Percentiles rank a stretch among this genome's conserved stretches.
These are phyloP conservation scores for Eucalyptus regnans DNA, from an alignment of 345 rosid genomes.

Conservation along the genomic window DNA sequence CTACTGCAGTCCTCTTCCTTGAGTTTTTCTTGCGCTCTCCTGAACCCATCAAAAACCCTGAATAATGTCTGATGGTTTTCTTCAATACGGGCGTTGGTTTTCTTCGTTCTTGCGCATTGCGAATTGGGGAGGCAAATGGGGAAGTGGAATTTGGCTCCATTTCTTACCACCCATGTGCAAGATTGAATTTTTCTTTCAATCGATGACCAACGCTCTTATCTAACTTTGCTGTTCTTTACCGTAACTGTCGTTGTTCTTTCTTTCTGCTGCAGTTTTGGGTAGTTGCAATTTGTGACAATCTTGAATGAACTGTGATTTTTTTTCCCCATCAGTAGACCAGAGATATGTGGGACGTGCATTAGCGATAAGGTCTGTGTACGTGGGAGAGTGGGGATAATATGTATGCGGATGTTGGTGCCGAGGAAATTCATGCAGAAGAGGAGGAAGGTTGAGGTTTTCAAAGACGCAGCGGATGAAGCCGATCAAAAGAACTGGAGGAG, in stretches of 20 bases:
- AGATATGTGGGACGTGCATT: background rate
- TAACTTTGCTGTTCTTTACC: background rate
- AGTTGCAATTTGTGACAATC: background rate
- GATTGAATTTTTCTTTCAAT: background rate
- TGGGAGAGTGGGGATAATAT: constrained; percentile 33
- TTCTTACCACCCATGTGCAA: background rate
- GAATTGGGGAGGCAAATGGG: background rate
- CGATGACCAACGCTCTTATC: background rate
- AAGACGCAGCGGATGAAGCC: constrained; percentile 61
- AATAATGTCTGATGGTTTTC: background rate
- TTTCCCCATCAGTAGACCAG: constrained; percentile 12
- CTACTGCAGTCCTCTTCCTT: background rate
- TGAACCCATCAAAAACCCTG: background rate
- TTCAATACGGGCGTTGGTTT: background rate
- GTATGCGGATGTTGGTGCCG: constrained; percentile 79
- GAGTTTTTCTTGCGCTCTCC: background rate
- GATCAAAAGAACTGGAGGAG: constrained; percentile 82
- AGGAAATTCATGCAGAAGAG: constrained; percentile 69
- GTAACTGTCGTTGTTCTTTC: background rate
- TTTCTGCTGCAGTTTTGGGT: background rate
- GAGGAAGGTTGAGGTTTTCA: constrained; percentile 61
- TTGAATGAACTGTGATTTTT: background rate
- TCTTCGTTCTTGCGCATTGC: background rate
- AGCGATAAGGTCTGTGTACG: background rate
- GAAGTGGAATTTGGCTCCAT: background rate